Evolutionary conservation across 2,329 filamentous ascomycete genomes (phyloP).

Genomic region (Blumeriella jaapii): DNA sequence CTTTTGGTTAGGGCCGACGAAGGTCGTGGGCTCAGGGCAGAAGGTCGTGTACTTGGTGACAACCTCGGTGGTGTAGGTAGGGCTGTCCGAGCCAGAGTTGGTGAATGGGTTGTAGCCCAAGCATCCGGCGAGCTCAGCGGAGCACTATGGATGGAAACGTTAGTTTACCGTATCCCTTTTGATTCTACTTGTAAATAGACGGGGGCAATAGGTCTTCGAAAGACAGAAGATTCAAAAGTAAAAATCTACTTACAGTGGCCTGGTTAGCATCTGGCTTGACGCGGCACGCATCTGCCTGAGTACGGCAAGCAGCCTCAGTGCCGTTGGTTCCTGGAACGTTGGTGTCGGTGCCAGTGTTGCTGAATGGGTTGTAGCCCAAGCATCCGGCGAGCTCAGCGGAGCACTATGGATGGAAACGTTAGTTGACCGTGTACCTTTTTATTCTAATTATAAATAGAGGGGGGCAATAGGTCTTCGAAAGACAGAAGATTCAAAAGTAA

Average conservation of each 20-base stretch:
- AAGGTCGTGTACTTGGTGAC: constrained; percentile 7
- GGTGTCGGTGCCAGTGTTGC: background rate
- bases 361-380: constrained; percentile 4
- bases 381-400: constrained; percentile 2
- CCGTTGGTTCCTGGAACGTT: background rate
- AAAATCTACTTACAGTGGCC: background rate
- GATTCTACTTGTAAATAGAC: no score
- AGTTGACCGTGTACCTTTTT: no score
- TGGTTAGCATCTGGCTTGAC: constrained; percentile 3
- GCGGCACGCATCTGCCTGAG: constrained; percentile 2
- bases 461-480: background rate
- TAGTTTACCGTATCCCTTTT: no score
- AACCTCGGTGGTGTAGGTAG: constrained; percentile 3
- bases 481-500: background rate
- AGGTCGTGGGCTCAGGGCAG: constrained; percentile 4
- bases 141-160: constrained; percentile 3
- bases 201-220: background rate
- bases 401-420: no score
- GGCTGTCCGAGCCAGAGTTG: background rate
- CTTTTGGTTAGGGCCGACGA: constrained; percentile 4
- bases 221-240: background rate
- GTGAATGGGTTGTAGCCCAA: constrained; percentile 3
- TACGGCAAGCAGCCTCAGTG: constrained; percentile 4
- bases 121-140: constrained; percentile 2
- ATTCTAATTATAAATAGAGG: no score